Evolutionary conservation across 371 early-diverging fungal genomes (phyloP).

Genomic region (Blakeslea trispora): DNA sequence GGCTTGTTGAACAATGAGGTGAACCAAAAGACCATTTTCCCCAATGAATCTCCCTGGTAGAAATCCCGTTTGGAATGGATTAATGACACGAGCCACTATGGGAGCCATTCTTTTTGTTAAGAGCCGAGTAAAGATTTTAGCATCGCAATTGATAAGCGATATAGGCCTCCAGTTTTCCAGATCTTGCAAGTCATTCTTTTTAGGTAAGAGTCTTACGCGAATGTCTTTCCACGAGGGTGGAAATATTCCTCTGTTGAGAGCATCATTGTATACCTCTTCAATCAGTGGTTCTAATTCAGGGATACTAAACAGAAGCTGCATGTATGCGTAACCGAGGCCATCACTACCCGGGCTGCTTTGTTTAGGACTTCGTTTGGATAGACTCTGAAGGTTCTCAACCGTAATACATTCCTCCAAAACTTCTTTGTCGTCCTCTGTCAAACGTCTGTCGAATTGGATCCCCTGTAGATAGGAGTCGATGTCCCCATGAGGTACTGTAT

Average conservation of each 20-base stretch:
- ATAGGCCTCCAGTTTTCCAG: conserved; percentile 31
- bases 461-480: too few species aligned
- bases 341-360: conserved; percentile 18
- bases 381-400: background rate
- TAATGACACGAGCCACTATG: background rate
- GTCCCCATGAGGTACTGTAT: background rate
- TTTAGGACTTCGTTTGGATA: background rate
- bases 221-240: conserved; percentile 31
- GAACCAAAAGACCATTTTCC: conserved; percentile 7
- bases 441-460: too few species aligned
- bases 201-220: conserved; percentile 23
- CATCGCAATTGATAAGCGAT: conserved; percentile 10
- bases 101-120: conserved; percentile 13
- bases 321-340: too few species aligned
- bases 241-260: conserved; percentile 4
- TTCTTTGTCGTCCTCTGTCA: too few species aligned
- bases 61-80: conserved; percentile 11
- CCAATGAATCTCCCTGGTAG: conserved; percentile 14
- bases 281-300: background rate
- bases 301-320: background rate
- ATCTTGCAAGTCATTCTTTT: conserved; percentile 16
- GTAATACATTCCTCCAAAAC: background rate
- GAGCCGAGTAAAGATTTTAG: conserved; percentile 21
- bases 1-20: background rate
- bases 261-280: conserved; percentile 21